Evolutionary conservation across 1,284 basidiomycete species (phyloP).

Genomic region (Caloboletus firmus): DNA sequence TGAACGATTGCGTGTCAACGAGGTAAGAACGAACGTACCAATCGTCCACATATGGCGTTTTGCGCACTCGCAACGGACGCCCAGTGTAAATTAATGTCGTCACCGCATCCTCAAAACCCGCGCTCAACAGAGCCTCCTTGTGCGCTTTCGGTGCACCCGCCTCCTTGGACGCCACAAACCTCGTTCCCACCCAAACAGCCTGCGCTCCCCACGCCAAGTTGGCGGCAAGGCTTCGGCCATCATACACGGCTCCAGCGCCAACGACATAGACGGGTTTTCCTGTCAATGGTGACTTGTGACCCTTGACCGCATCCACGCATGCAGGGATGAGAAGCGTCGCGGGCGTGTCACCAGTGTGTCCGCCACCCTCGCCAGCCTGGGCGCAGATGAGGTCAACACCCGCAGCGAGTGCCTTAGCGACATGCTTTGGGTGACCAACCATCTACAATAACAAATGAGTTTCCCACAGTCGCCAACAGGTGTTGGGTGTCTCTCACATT

Average conservation of each 20-base stretch:
- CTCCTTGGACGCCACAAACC: constrained; percentile 84
- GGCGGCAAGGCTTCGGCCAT: constrained; percentile 84
- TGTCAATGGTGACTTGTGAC: constrained; percentile 72
- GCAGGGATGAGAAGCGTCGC: constrained; percentile 81
- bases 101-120: constrained; percentile 70
- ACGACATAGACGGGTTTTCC: constrained; percentile 80
- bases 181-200: constrained; percentile 77
- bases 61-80: constrained; percentile 80
- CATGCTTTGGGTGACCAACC: constrained; percentile 89
- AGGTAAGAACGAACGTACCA: constrained; percentile 49
- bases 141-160: constrained; percentile 81
- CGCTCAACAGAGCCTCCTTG: constrained; percentile 70
- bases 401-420: constrained; percentile 72
- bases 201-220: constrained; percentile 83
- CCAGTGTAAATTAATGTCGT: constrained; percentile 86
- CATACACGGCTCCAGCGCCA: constrained; percentile 84
- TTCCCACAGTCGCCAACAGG: not conserved
- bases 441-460: constrained; percentile 46
- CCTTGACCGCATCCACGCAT: constrained; percentile 78
- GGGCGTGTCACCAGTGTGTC: constrained; percentile 76
- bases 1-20: constrained; percentile 6
- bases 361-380: constrained; percentile 86
- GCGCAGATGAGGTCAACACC: constrained; percentile 89
- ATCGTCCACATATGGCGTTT: constrained; percentile 77
- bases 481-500: constrained; percentile 49